Evolutionary conservation across 495 filamentous ascomycete species (phyloP).

Genomic region (Talaromyces stipitatus): DNA sequence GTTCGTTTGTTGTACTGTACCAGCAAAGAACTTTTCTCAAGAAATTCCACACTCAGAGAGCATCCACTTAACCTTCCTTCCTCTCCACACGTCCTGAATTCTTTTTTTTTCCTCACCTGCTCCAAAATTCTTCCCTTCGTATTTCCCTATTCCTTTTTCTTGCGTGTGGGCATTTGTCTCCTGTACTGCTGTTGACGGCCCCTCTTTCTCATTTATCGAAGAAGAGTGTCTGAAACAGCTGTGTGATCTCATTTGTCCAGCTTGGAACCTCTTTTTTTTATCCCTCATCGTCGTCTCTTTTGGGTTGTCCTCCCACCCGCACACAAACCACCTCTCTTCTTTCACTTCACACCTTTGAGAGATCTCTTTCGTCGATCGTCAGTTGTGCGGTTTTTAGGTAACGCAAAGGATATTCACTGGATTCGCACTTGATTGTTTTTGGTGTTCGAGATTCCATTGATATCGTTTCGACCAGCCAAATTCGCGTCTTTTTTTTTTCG

Average conservation of each 20-base stretch:
- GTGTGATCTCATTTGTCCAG: slow-evolving; percentile 1
- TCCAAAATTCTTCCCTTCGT: slow-evolving; percentile 13
- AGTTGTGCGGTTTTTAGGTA: background rate
- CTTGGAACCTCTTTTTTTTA: background rate
- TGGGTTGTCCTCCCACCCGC: background rate
- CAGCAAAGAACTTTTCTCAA: background rate
- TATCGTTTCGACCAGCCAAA: background rate
- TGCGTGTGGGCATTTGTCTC: background rate
- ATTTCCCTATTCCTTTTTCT: slow-evolving; percentile 1
- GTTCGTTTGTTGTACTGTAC: background rate
- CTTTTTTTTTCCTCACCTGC: slow-evolving; percentile 9
- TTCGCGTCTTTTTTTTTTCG: background rate
- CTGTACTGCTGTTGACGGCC: background rate
- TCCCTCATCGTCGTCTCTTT: slow-evolving; percentile 2
- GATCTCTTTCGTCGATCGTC: background rate
- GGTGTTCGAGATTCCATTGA: background rate
- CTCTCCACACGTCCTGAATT: slow-evolving; percentile 11
- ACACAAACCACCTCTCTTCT: background rate
- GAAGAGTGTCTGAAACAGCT: background rate
- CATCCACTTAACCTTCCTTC: slow-evolving; percentile 11
- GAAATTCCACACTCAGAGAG: background rate
- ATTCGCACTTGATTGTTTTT: background rate
- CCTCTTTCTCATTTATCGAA: background rate
- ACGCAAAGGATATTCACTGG: background rate
- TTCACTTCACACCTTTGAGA: background rate